Base-by-base conservation (phyloP, 1,284 basidiomycete genomes). In the Melanopsichium pennsylvanicum region DNA sequence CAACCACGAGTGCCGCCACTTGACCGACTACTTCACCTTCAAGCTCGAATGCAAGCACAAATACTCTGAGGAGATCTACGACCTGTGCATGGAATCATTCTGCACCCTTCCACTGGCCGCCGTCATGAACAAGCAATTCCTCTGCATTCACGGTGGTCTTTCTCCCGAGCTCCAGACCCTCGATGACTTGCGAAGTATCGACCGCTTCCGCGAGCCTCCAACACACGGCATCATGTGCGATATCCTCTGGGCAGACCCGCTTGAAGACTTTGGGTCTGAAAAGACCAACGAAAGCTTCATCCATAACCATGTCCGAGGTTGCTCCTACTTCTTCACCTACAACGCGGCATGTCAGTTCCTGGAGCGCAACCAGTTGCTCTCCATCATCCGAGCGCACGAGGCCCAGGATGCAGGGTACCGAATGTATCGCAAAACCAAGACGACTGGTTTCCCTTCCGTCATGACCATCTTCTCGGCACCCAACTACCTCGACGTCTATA, bases 381-480 rank as follows among this genome's bases (percentile, higher is more conserved):
- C 91, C 0, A 93, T 96, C 81, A 95, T 96, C 64, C 87, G 93
- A 47, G 93, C 93, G 1, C 93, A 96, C 77, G 93, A 96, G 81
- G 93, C 93, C 15, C 93, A 96, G 82, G 93, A 96, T 83, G 91
- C 93, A 21, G 93, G 93, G 86, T 72, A 68, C 44, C 90, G 93
- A 56, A 96, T 96, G 93, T 96, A 96, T 82, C 89, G 92, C 74
- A 96, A 96, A 84, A 95, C 93, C 15, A 91, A 93, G 82, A 91
- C 90, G 38, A 96, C 93, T 0, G 93, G 85, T 12, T 86, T 86
- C 82, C 93, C 93, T 4, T 93, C 92, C 11, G 92, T 96, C 59
- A 95, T 96, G 91, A 96, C 93, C 38, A 93, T 96, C 74, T 96
- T 96, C 83, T 92, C 90, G 11, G 93, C 93, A 7, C 93, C 76